Base-by-base conservation (phyloP, 352 stramenopile species). In the Globisporangium spiculum region DNA sequence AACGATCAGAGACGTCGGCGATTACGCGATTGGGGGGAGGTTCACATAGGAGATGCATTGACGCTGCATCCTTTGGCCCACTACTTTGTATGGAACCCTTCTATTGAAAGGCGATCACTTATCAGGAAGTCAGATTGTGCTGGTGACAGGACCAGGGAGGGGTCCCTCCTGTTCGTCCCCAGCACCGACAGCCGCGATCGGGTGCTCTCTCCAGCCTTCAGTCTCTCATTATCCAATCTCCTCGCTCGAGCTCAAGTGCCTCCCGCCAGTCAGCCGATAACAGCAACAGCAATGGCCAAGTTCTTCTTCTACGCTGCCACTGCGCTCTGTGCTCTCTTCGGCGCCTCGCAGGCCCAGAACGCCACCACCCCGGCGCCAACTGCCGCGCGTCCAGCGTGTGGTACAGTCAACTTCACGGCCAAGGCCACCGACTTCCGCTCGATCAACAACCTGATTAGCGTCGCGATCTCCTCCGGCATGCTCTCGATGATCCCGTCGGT, bases 361-460 rank as follows among this genome's bases (percentile, higher is more conserved):
- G 54, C 54, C 14, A 60, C 54, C 2, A 26, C n/a, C 48, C 48
- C 48, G n/a, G 20, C 48, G 3, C 20, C 69, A 50, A 65, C 75
- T 63, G 76, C 77, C 48, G 14, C 88, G 79, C 67, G 63, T 70
- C 60, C 69, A 79, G 56, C 66, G 41, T 50, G 41, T 22, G 16
- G 41, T 4, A 50, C 41, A 5, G 41, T 81, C 30, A 75, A 80
- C 61, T 88, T 83, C 70, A 63, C 73, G 56, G 76, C 78, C 8
- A 78, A 76, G 34, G 71, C 71, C 30, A 74, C 67, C 30, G 79
- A 86, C 66, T 73, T 90, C 70, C 70, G 66, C 53, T 66, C 71
- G 60, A 70, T 88, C 69, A 88, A 87, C 76, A 74, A 67, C 24
- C 63, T 88, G 48, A 67, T 86, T 22, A 74, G 79, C 50, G 38